A percentile compares a stretch with the other conserved stretches of the same genome.
These are phyloP conservation scores for Cucurbita moschata DNA, from an alignment of 306 rosid genomes.

Conservation along the genomic window DNA sequence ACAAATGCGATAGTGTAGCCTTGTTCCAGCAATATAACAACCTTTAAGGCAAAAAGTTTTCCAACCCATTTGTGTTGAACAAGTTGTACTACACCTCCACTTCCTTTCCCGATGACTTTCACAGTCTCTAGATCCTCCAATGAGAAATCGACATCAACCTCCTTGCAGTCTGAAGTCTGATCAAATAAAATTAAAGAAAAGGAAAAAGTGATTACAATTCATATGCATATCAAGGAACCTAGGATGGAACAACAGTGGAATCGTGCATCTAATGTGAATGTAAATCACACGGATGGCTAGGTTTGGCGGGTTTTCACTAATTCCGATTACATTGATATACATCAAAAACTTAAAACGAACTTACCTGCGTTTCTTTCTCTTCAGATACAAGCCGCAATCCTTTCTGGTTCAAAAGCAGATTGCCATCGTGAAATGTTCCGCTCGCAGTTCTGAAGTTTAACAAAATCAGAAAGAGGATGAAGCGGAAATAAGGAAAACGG, in stretches of 20 bases:
- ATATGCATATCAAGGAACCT: not conserved
- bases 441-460: slow-evolving; percentile 37
- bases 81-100: slow-evolving; percentile 95
- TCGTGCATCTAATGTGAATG: not conserved
- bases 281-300: not conserved
- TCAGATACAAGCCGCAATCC: slow-evolving; percentile 77
- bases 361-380: slow-evolving; percentile 53
- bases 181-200: slow-evolving; percentile 13
- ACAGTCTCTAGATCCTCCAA: slow-evolving; percentile 81
- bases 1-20: not conserved
- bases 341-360: not conserved
- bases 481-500: not conserved
- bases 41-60: slow-evolving; percentile 83
- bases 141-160: slow-evolving; percentile 51
- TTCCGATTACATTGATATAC: not conserved
- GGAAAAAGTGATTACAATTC: not conserved
- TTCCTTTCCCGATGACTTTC: slow-evolving; percentile 90
- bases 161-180: slow-evolving; percentile 69
- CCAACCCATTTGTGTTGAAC: slow-evolving; percentile 97
- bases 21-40: slow-evolving; percentile 14
- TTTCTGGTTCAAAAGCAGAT: slow-evolving; percentile 64
- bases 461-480: not conserved
- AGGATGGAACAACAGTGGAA: not conserved
- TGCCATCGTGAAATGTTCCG: slow-evolving; percentile 94
- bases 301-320: not conserved